A percentile compares a stretch with the other conserved stretches of the same genome.
These are phyloP conservation scores for Leucaena leucocephala DNA, from an alignment of 306 rosid genomes.

Conservation along the genomic window DNA sequence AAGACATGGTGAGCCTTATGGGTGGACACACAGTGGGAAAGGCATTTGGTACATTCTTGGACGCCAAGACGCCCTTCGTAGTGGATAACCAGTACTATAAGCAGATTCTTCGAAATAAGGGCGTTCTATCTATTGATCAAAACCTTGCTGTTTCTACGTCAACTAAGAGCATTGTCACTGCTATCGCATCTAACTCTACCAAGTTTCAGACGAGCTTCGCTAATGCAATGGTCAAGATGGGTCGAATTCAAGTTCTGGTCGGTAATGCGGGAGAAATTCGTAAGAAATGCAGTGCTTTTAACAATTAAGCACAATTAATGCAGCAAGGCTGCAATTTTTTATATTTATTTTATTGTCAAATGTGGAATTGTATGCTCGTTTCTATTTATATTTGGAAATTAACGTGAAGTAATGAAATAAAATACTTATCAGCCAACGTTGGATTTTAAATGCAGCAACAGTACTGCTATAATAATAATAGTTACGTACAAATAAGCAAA, in stretches of 20 bases:
- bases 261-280: constrained; percentile 44
- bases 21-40: neutral
- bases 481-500: too few relatives aligned
- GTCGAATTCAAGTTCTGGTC: constrained; percentile 31
- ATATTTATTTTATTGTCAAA: neutral
- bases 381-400: neutral
- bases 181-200: constrained; percentile 25
- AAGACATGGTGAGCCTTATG: constrained; percentile 6
- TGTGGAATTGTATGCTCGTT: neutral
- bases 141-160: constrained; percentile 34
- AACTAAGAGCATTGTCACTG: constrained; percentile 24
- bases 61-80: constrained; percentile 39
- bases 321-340: neutral
- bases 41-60: constrained; percentile 32
- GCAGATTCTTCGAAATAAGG: constrained; percentile 35
- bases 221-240: constrained; percentile 40
- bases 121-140: constrained; percentile 41
- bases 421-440: too few relatives aligned
- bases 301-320: neutral
- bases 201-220: constrained; percentile 34
- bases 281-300: constrained; percentile 42
- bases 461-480: too few relatives aligned
- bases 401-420: neutral
- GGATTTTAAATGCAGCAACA: neutral
- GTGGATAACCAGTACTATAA: constrained; percentile 54